phyloP scores from a whole-genome alignment of 805 yeast species.

The Candida verbasci region DNA sequence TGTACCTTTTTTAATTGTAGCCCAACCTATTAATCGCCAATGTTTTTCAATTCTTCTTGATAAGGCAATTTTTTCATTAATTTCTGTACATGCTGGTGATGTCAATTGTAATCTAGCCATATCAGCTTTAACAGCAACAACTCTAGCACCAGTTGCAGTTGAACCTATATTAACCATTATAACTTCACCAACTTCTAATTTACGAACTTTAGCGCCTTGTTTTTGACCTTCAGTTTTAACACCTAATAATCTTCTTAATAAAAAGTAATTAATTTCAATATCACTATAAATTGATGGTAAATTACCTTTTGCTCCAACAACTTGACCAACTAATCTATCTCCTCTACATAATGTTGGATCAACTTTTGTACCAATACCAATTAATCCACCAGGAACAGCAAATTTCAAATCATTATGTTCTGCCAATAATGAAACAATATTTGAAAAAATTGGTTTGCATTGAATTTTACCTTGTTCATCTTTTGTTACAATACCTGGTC shows the following conservation, averaged over 20 bases:
- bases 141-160: slow-evolving; percentile 99
- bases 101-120: slow-evolving; percentile 97
- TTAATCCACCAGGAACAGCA: slow-evolving; percentile 99
- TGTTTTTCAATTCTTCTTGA: slow-evolving; percentile 99
- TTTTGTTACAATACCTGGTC: slow-evolving; percentile 98
- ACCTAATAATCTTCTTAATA: slow-evolving; percentile 94
- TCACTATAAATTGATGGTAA: slow-evolving; percentile 96
- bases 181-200: slow-evolving; percentile 90
- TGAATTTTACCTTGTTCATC: slow-evolving; percentile 84
- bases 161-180: slow-evolving; percentile 99
- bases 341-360: slow-evolving; percentile 99
- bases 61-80: slow-evolving; percentile 96
- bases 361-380: slow-evolving; percentile 98
- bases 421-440: slow-evolving; percentile 90
- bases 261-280: slow-evolving; percentile 94
- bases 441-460: slow-evolving; percentile 93
- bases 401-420: slow-evolving; percentile 97
- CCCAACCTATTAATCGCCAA: slow-evolving; percentile 99
- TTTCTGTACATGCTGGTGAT: slow-evolving; percentile 98
- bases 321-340: slow-evolving; percentile 98
- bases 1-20: slow-evolving; percentile 92
- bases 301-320: slow-evolving; percentile 95
- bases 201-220: slow-evolving; percentile 90
- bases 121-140: slow-evolving; percentile 96
- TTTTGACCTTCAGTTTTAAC: slow-evolving; percentile 97